Evolutionary conservation across 768 basidiomycete species (phyloP), one percentile per base, ranked within the genome.

Genomic region (Leccinum arenicola): DNA sequence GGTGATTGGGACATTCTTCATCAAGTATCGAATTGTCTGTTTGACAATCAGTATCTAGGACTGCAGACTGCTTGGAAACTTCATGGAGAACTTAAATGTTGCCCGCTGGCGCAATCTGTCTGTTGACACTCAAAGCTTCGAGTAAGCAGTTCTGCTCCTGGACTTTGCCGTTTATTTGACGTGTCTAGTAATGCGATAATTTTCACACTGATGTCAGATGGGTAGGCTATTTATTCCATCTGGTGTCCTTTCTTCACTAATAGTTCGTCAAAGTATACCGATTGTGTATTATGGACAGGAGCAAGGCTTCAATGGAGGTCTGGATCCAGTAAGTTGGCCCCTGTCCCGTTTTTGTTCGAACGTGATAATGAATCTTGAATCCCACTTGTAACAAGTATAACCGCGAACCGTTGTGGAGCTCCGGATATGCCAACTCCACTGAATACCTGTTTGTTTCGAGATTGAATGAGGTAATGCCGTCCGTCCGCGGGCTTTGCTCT

Each of bases 211-310:
- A 84, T 91, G 83, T 82, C 82, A 52, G 90, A 91, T 59, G 89
- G 90, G 78, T 70, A 54, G 57, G 66, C 59, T 14, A 40, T 47
- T 33, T 19, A 40, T 47, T 33, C 15, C 15, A 17, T 17, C 25
- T 38, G 49, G 12, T 31, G n/a, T 14, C 11, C 9, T 33, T 52
- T 40, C 45, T 29, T 27, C 29, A 31, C 54, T 54, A 51, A 55
- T 27, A 29, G 21, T 52, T 15, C 17, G 27, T 53, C 11, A 47
- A 50, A 80, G 79, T n/a, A 89, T 91, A 63, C 90, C 91, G 1
- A 84, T 92, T 59, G 82, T 90, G 11, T 93, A 92, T 70, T 89
- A 90, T 60, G 90, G 91, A 2, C 88, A 89, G 72, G 91, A 92
- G 65, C 90, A 91, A 68, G 75, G 78, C 43, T 86, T 89, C 70